phyloP scores from a whole-genome alignment of 2,329 filamentous ascomycete species.

The Cladosporium cucumerinum region DNA sequence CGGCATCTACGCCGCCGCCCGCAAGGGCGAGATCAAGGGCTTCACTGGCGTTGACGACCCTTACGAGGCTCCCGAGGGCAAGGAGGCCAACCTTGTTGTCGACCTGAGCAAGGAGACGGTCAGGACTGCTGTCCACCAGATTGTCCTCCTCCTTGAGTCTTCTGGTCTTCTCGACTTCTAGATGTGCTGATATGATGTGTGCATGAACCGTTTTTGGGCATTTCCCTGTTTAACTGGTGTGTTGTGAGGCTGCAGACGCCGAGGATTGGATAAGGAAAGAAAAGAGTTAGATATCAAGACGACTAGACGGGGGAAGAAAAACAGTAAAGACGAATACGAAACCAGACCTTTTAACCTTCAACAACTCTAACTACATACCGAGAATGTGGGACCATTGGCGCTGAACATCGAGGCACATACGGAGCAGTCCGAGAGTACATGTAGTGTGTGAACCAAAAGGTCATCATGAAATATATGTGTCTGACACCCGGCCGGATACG shows the following conservation, averaged over 20 bases:
- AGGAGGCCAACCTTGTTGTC: conserved; percentile 81
- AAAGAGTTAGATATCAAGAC: background rate
- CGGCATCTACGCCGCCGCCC: conserved; percentile 81
- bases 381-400: too few relatives aligned
- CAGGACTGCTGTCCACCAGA: conserved; percentile 92
- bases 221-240: too few relatives aligned
- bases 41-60: conserved; percentile 98
- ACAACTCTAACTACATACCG: too few relatives aligned
- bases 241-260: background rate
- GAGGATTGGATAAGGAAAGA: background rate
- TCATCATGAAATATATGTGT: too few relatives aligned
- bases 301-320: background rate
- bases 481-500: too few relatives aligned
- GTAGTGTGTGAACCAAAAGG: too few relatives aligned
- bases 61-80: conserved; percentile 79
- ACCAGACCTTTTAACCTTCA: background rate
- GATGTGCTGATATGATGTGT: background rate
- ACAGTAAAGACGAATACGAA: background rate
- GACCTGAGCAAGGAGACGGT: conserved; percentile 84
- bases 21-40: conserved; percentile 88
- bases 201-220: background rate
- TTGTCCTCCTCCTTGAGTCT: conserved; percentile 86
- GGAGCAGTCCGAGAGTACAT: too few relatives aligned
- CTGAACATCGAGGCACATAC: too few relatives aligned
- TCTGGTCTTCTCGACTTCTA: conserved; percentile 72